Evolutionary conservation across 2,329 filamentous ascomycete genomes (phyloP).

Genomic region (Trichophaea hybrida): DNA sequence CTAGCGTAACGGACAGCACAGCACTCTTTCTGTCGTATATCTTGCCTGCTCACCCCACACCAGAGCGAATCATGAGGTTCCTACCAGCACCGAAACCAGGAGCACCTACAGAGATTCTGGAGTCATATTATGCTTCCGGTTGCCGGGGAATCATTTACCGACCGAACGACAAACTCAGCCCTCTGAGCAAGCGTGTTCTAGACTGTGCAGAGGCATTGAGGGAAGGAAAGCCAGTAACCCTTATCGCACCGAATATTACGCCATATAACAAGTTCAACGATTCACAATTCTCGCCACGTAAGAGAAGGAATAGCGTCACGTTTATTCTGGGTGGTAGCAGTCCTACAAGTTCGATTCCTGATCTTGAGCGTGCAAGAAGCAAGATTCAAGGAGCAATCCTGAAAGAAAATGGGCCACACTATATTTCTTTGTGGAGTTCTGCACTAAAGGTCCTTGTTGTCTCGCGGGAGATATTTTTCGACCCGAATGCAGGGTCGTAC

Average conservation of each 20-base stretch:
- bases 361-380: constrained; percentile 18
- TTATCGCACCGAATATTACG: background rate
- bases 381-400: constrained; percentile 21
- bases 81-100: constrained; percentile 10
- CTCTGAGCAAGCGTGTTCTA: background rate
- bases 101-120: constrained; percentile 12
- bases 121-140: constrained; percentile 14
- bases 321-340: background rate
- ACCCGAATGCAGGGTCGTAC: background rate
- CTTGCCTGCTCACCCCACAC: constrained; percentile 15
- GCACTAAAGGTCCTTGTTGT: constrained; percentile 15
- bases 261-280: background rate
- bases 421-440: constrained; percentile 15
- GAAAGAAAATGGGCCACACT: constrained; percentile 13
- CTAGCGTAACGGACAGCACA: constrained; percentile 14
- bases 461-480: constrained; percentile 16
- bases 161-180: constrained; percentile 13
- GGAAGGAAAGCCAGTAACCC: background rate
- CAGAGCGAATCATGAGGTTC: constrained; percentile 12
- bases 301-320: background rate
- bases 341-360: background rate
- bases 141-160: constrained; percentile 21
- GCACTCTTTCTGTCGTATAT: constrained; percentile 22
- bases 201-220: constrained; percentile 14
- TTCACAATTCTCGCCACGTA: background rate